Conservation (phyloP, 495 filamentous ascomycete species). For the Xylaria scruposa region DNA sequence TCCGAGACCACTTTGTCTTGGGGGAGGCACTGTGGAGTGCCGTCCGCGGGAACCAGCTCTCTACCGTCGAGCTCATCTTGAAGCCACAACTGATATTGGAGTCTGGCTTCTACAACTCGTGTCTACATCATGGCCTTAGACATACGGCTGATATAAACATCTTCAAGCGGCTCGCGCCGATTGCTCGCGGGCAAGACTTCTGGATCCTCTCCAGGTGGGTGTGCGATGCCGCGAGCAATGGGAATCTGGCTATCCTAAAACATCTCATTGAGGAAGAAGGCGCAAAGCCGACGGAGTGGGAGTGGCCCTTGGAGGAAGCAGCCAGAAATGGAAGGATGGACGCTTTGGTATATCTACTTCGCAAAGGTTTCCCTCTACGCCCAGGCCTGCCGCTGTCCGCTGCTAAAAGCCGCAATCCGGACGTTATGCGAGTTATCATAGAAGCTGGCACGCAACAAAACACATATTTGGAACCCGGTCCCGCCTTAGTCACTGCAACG, state of each 20-base stretch:
- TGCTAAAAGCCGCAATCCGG: slow-evolving; percentile 12
- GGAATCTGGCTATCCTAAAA: slow-evolving; percentile 6
- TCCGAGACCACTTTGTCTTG: background rate
- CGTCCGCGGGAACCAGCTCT: background rate
- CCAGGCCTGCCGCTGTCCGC: background rate
- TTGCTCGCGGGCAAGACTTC: slow-evolving; percentile 4
- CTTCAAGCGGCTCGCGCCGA: slow-evolving; percentile 13
- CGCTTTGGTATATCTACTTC: slow-evolving; percentile 12
- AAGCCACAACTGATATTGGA: background rate
- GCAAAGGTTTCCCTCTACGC: background rate
- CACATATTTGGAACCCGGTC: background rate
- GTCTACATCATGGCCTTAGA: background rate
- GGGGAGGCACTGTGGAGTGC: background rate
- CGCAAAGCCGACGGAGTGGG: background rate
- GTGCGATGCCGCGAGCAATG: background rate
- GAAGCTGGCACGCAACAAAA: slow-evolving; percentile 3
- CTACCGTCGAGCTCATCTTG: slow-evolving; percentile 12
- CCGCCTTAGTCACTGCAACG: slow-evolving; percentile 1
- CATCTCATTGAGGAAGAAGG: slow-evolving; percentile 12
- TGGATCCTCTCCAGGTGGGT: slow-evolving; percentile 5
- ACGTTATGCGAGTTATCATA: slow-evolving; percentile 7
- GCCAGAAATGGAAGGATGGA: slow-evolving; percentile 6
- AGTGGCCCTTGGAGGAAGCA: background rate
- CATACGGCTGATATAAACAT: slow-evolving; percentile 8
- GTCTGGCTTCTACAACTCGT: background rate